Percentiles rank a stretch among this genome's conserved stretches.
Evolutionary conservation across 2,329 filamentous ascomycete species (phyloP).

Genomic region (Diaporthe amygdali): DNA sequence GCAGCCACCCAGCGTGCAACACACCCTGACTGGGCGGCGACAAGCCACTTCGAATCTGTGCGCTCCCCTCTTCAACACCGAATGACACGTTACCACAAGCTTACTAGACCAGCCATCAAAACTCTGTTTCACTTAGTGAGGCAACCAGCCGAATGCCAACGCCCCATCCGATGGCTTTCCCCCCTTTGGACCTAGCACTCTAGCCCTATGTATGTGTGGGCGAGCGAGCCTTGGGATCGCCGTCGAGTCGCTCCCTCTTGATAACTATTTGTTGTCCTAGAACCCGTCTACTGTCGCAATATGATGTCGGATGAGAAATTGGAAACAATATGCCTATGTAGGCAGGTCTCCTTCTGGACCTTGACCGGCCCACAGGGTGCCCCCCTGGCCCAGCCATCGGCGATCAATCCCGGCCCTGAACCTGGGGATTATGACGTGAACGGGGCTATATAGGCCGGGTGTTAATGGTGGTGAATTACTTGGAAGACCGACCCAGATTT

Average conservation of each 20-base stretch:
- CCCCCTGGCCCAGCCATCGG: background rate
- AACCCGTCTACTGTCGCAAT: background rate
- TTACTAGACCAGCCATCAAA: background rate
- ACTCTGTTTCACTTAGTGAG: slow-evolving; percentile 4
- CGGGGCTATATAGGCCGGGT: background rate
- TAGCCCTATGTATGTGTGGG: background rate
- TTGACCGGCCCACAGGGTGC: background rate
- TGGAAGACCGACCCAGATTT: background rate
- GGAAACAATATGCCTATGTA: background rate
- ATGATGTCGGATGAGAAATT: background rate
- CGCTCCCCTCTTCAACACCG: background rate
- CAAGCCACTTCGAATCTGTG: background rate
- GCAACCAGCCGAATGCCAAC: background rate
- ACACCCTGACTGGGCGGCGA: background rate
- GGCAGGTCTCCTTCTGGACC: background rate
- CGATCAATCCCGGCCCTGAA: background rate
- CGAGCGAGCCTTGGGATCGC: background rate
- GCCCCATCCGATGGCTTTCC: background rate
- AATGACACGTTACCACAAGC: slow-evolving; percentile 5
- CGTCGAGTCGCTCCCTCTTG: background rate
- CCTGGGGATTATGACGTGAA: slow-evolving; percentile 12
- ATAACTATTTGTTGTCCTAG: background rate
- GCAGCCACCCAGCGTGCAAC: background rate
- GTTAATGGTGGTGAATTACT: background rate
- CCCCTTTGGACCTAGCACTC: background rate